Percentiles rank a stretch among this genome's conserved stretches.
phyloP scores from a whole-genome alignment of 345 rosid genomes.

The Gossypium stocksii region DNA sequence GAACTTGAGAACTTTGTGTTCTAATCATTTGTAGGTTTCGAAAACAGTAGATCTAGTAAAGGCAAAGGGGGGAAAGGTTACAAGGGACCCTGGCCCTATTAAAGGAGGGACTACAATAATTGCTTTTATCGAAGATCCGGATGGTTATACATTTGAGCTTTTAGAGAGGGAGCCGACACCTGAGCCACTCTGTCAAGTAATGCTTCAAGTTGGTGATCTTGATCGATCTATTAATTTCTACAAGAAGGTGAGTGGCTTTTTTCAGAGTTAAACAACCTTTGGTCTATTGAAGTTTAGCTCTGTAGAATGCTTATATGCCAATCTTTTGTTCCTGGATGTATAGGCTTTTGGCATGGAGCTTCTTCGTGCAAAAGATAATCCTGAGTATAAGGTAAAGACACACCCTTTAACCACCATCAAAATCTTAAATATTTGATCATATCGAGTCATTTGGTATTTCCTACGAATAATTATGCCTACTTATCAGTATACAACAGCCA shows the following conservation, averaged over 20 bases:
- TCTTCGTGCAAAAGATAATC: conserved; percentile 77
- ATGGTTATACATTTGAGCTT: conserved; percentile 93
- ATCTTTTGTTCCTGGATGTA: conserved; percentile 16
- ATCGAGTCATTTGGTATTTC: not conserved
- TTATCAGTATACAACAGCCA: conserved; percentile 44
- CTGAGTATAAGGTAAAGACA: conserved; percentile 72
- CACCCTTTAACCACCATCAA: not conserved
- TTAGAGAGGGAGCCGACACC: conserved; percentile 91
- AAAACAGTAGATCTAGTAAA: conserved; percentile 79
- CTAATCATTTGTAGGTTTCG: conserved; percentile 46
- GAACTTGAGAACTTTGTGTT: not conserved
- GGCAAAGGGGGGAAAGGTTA: conserved; percentile 90
- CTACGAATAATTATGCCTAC: not conserved
- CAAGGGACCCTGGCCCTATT: conserved; percentile 94
- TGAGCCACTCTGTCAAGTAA: conserved; percentile 92
- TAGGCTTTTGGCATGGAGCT: conserved; percentile 99
- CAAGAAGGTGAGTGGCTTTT: conserved; percentile 55
- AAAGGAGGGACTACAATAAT: conserved; percentile 85
- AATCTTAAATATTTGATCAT: not conserved
- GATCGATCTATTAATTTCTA: conserved; percentile 77
- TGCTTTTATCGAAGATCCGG: conserved; percentile 94
- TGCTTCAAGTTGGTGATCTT: conserved; percentile 98
- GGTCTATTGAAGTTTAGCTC: not conserved
- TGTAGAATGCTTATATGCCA: not conserved
- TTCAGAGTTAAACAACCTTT: not conserved